Evolutionary conservation across 1,284 basidiomycete genomes (phyloP), one percentile per base, ranked within the genome.

Genomic region (Athelia psychrophila): DNA sequence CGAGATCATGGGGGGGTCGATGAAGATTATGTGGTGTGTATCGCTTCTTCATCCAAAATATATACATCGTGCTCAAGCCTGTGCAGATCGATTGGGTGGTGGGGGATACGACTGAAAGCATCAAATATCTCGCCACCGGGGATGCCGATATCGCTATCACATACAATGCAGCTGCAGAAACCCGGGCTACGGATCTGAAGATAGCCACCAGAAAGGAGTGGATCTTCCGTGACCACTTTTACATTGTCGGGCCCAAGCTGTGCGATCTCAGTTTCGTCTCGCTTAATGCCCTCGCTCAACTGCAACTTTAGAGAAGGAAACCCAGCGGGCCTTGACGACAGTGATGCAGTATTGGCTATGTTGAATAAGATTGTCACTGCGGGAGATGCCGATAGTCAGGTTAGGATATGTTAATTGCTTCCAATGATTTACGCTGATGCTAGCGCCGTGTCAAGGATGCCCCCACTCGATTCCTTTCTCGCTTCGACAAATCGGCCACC

Each of bases 401-500:
- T 74, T 51, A 52, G 65, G 20, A n/a, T 8, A n/a, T 42, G 5
- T n/a, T 6, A 42, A 42, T 42, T 6, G n/a, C n/a, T 16, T n/a
- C n/a, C n/a, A n/a, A n/a, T n/a, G n/a, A 42, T 42, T n/a, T 6
- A 16, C 20, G 38, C 16, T 42, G 38, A 42, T 42, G n/a, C n/a
- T 16, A 6, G 27, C 27, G 27, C 5, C 62, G 64, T 10, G 32
- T 44, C 2, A 52, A 58, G 25, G 63, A 64, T 8, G 61, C 61
- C 6, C 60, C 75, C 2, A 71, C 71, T n/a, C 72, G 77, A 16
- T 81, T 81, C 63, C 69, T 80, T 15, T 76, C 75, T 2, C 73
- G 77, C 2, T 81, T 71, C 53, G 78, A 81, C 53, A 80, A 80
- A 56, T 78, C 76, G 46, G 79, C 79, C 6, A 80, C 78, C 0